These are phyloP conservation scores for Salix dunnii DNA, from an alignment of 345 rosid species.

Conservation along the genomic window DNA sequence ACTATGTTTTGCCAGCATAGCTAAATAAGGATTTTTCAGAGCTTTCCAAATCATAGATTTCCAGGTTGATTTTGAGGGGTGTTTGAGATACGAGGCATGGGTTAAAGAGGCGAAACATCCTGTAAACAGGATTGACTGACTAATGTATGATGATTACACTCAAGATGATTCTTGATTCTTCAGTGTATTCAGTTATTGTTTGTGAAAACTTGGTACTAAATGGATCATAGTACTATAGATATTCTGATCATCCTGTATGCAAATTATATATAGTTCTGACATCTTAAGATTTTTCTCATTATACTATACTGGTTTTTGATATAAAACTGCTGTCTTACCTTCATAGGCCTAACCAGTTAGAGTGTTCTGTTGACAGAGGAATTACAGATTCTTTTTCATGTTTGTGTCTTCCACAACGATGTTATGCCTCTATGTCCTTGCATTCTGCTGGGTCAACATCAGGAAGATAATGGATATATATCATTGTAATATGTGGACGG, in stretches of 20 bases:
- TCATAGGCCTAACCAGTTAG: constrained; percentile 16
- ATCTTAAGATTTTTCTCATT: constrained; percentile 1
- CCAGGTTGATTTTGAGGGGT: background rate
- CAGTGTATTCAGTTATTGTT: background rate
- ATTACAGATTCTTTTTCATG: constrained; percentile 94
- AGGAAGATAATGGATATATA: constrained; percentile 50
- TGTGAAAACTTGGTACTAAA: background rate
- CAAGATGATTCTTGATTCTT: background rate
- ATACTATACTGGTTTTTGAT: background rate
- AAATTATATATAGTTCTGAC: background rate
- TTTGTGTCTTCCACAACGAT: constrained; percentile 82
- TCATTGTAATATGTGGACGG: constrained; percentile 54
- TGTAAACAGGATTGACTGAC: background rate
- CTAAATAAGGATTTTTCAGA: background rate
- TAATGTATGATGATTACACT: background rate
- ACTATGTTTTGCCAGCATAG: background rate
- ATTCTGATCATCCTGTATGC: background rate
- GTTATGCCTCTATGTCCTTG: constrained; percentile 75
- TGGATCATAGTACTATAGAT: background rate
- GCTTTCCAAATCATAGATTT: background rate
- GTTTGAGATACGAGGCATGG: background rate
- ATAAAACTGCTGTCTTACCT: background rate
- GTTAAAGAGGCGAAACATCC: background rate
- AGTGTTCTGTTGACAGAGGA: constrained; percentile 56
- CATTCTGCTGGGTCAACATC: constrained; percentile 74